phyloP scores from a whole-genome alignment of 2,329 filamentous ascomycete species.

The Diaporthe sp. region DNA sequence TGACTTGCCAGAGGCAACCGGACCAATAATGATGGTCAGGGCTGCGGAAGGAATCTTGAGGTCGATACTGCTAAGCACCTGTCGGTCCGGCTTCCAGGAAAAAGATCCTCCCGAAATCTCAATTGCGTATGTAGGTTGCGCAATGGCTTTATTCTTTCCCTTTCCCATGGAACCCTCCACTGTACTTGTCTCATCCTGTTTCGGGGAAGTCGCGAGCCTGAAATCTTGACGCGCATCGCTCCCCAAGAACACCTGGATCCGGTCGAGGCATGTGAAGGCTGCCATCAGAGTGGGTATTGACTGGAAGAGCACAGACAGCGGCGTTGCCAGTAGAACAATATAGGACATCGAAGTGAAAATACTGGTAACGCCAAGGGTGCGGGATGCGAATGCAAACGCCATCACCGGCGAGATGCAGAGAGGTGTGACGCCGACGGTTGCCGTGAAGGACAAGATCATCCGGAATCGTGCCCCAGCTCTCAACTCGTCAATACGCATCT shows the following conservation, averaged over 20 bases:
- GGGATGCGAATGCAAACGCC: constrained; percentile 48
- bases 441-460: constrained; percentile 44
- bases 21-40: constrained; percentile 53
- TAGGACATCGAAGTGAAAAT: constrained; percentile 53
- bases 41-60: constrained; percentile 48
- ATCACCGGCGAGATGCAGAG: constrained; percentile 53
- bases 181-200: neutral
- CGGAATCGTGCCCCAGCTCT: constrained; percentile 45
- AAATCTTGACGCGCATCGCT: constrained; percentile 47
- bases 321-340: constrained; percentile 52
- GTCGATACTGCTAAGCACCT: constrained; percentile 51
- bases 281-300: constrained; percentile 50
- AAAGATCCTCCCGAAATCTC: constrained; percentile 48
- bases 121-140: constrained; percentile 32
- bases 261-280: constrained; percentile 50
- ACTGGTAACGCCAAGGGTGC: constrained; percentile 45
- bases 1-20: constrained; percentile 55
- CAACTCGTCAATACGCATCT: constrained; percentile 46
- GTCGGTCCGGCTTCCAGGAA: constrained; percentile 51
- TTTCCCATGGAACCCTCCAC: neutral
- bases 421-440: constrained; percentile 50
- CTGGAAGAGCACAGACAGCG: constrained; percentile 52
- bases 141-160: too few relatives aligned
- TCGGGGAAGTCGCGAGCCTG: constrained; percentile 24
- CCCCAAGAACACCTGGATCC: constrained; percentile 56